A percentile compares a stretch with the other conserved stretches of the same genome.
Conservation (phyloP, 2,329 filamentous ascomycete genomes). For the Fusarium sp. region DNA sequence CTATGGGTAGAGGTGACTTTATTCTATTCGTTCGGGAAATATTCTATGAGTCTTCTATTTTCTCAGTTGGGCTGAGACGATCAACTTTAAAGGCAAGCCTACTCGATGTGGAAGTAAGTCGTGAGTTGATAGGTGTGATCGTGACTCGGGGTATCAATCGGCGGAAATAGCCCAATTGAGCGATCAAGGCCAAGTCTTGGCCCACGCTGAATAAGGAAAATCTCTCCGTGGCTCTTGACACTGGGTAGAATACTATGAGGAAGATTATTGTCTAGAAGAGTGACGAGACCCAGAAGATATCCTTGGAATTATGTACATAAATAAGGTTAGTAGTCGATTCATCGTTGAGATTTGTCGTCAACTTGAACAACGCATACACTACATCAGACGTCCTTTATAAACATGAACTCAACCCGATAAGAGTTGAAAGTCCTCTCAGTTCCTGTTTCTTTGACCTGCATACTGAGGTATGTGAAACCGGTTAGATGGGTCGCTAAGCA, state of each 20-base stretch:
- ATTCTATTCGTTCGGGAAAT: not conserved
- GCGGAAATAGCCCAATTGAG: slow-evolving; percentile 1
- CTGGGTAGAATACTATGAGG: not conserved
- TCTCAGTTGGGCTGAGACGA: too few species aligned
- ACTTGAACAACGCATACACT: not conserved
- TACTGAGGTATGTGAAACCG: not conserved
- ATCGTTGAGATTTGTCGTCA: not conserved
- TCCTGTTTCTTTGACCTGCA: not conserved
- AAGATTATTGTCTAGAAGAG: not conserved
- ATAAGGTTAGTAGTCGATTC: too few species aligned
- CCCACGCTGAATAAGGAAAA: not conserved
- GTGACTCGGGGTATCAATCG: not conserved
- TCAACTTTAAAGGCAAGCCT: not conserved
- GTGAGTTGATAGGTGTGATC: not conserved
- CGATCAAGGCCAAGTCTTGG: not conserved
- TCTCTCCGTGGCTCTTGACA: not conserved
- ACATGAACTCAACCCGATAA: not conserved
- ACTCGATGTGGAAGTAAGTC: not conserved
- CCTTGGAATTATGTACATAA: too few species aligned
- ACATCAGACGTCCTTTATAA: not conserved
- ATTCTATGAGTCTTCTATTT: not conserved
- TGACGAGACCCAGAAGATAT: not conserved
- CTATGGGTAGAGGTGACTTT: not conserved
- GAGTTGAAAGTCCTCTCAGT: not conserved
- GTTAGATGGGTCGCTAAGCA: not conserved